These are phyloP conservation scores for Penicillium arizonense DNA, from an alignment of 495 filamentous ascomycete species.

Conservation along the genomic window DNA sequence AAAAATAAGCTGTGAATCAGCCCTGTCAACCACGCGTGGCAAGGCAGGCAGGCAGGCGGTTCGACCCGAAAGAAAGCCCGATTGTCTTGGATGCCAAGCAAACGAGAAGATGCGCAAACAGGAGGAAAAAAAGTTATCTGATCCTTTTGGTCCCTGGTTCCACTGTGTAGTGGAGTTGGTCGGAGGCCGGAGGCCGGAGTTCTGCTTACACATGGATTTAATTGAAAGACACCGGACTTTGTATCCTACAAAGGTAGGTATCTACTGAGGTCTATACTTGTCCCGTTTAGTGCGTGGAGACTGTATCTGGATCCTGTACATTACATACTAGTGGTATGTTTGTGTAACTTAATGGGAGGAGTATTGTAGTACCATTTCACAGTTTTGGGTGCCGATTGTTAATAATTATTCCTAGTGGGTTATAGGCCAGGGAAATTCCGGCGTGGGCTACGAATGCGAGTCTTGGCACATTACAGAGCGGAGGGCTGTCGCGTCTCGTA, in stretches of 20 bases:
- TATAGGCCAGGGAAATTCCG: no score
- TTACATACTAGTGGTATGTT: neutral
- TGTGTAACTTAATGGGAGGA: neutral
- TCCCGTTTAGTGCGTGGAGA: neutral
- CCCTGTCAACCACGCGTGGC: neutral
- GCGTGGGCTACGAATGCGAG: no score
- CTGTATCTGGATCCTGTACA: neutral
- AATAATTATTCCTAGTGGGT: no score
- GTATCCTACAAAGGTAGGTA: neutral
- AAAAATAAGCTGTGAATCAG: neutral
- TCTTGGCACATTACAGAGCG: no score
- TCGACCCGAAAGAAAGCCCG: neutral
- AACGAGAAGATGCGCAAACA: neutral
- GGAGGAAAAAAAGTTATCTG: conserved; percentile 1
- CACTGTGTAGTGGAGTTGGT: neutral
- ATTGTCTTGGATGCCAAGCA: neutral
- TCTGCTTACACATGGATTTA: neutral
- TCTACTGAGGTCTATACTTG: neutral
- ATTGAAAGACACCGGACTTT: neutral
- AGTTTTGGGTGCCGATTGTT: no score
- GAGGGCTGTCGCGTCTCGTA: no score
- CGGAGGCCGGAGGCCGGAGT: no score
- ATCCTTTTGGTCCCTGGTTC: conserved; percentile 2
- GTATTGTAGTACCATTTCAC: neutral
- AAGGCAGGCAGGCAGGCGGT: neutral